Percentiles rank a stretch among this genome's conserved stretches.
These are phyloP conservation scores for Fusarium haematococcum DNA, from an alignment of 2,329 filamentous ascomycete genomes.

Conservation along the genomic window DNA sequence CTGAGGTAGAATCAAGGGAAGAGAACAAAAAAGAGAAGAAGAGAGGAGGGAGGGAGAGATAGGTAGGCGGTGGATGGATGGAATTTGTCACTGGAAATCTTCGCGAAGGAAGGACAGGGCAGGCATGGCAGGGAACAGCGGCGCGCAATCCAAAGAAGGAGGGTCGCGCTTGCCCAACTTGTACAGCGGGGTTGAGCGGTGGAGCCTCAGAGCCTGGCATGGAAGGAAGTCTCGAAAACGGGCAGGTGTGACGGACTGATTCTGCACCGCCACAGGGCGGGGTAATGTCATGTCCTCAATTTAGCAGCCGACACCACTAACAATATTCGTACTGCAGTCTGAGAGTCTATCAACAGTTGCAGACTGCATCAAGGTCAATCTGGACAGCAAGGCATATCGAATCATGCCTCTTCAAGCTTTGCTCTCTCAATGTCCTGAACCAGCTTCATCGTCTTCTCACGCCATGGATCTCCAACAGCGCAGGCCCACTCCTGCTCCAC, in stretches of 20 bases:
- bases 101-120: slow-evolving; percentile 14
- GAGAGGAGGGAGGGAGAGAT: neutral
- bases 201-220: slow-evolving; percentile 11
- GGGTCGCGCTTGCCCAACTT: slow-evolving; percentile 39
- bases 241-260: slow-evolving; percentile 4
- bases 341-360: neutral
- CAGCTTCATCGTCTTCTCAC: neutral
- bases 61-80: slow-evolving; percentile 7
- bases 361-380: neutral
- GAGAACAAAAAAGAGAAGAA: slow-evolving; percentile 13
- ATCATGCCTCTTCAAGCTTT: neutral
- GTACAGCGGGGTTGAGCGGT: slow-evolving; percentile 37
- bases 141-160: slow-evolving; percentile 30
- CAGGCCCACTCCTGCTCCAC: slow-evolving; percentile 53
- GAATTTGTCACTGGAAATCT: slow-evolving; percentile 27
- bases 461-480: neutral
- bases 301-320: neutral
- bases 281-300: slow-evolving; percentile 21
- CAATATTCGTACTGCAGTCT: neutral
- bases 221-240: slow-evolving; percentile 4
- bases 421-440: neutral
- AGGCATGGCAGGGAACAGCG: slow-evolving; percentile 21
- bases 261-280: slow-evolving; percentile 45
- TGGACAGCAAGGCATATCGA: neutral
- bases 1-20: slow-evolving; percentile 21